Base-by-base conservation (phyloP, 176 grass and related monocot genomes). In the Paspalum notatum region DNA sequence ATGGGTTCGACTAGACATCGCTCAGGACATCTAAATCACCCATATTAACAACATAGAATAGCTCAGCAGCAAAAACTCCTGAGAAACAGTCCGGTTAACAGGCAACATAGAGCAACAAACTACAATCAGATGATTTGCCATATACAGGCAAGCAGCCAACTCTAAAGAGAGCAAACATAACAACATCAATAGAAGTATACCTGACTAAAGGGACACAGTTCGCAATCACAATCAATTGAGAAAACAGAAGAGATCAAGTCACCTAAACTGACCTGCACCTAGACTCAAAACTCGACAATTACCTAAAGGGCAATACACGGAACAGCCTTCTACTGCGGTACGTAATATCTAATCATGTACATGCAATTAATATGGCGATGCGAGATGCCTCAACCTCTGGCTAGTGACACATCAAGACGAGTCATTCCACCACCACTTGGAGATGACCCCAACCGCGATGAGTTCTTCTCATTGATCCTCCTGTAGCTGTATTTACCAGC, bases 331-430 rank as follows among this genome's bases (percentile, higher is more conserved):
- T 56, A n/a, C 43, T 46, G 66, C 21, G 24, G 47, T 16, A 66
- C 37, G 38, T 53, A 40, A 70, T 57, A 76, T n/a, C 5, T 64
- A 51, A 51, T 18, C 72, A 83, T 81, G 26, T 81, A 85, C 82
- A 89, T 54, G 73, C 62, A 89, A 70, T 24, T 39, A 15, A 63
- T 8, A 46, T 47, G 21, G 54, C 2, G 25, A 46, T 2, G 8
- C 20, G 12, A 5, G n/a, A 8, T 15, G 50, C 16, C 71, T 87
- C 84, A 93, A 43, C 87, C 88, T 77, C 76, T 90, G 52, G 87
- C 91, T 63, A 80, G 74, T 45, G 62, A 47, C 20, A 87, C 87
- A 75, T 93, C 76, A 8, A 93, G 81, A 71, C 62, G 72, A 50
- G 21, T 26, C 45, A 37, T 68, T 68, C 60, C 75, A 62, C 42